Evolutionary conservation across 2,329 filamentous ascomycete species (phyloP).

Genomic region (Botrytis galanthina): DNA sequence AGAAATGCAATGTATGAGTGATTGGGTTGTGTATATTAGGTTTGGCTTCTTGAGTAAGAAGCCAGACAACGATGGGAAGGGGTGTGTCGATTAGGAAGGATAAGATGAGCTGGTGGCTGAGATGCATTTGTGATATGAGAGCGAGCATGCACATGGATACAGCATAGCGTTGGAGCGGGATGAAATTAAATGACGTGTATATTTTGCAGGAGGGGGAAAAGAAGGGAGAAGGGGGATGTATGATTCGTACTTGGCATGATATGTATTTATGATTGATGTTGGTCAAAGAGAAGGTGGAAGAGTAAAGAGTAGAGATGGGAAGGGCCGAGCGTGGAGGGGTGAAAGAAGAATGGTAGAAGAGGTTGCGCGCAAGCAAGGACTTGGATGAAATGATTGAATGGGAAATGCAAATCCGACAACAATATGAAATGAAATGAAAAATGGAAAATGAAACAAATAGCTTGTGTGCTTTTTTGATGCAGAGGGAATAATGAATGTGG

Average conservation of each 20-base stretch:
- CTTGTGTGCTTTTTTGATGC: neutral
- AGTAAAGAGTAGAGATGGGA: too few species aligned
- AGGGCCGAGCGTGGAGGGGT: too few species aligned
- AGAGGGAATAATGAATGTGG: too few species aligned
- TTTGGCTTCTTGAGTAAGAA: neutral
- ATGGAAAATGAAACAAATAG: neutral
- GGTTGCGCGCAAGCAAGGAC: neutral
- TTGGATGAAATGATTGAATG: neutral
- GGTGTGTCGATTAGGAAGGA: neutral
- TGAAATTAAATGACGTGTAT: neutral
- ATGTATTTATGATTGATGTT: neutral
- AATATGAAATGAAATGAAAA: neutral
- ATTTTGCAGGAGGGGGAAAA: neutral
- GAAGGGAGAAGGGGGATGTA: neutral
- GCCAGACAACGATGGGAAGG: neutral
- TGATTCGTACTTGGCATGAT: neutral
- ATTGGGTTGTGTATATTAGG: constrained; percentile 4
- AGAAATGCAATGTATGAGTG: neutral
- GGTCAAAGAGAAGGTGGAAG: neutral
- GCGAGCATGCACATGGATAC: neutral
- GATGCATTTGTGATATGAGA: neutral
- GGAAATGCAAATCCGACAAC: neutral
- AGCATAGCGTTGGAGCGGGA: neutral
- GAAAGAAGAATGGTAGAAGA: neutral
- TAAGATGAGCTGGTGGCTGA: neutral